A percentile compares a stretch with the other conserved stretches of the same genome.
Conservation (phyloP, 306 rosid genomes). For the Trichosanthes truncata region DNA sequence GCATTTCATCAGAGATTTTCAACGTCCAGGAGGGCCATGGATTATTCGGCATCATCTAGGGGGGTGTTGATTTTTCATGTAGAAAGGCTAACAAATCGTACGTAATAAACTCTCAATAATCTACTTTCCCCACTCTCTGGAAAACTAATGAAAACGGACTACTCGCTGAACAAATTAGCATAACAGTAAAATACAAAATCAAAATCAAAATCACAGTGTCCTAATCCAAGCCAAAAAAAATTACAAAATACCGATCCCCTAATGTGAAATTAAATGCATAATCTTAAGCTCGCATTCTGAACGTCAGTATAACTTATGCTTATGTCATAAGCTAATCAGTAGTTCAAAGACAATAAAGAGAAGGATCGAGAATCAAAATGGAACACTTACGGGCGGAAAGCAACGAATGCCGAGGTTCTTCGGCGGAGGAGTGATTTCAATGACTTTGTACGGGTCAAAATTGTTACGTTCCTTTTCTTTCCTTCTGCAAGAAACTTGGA, state of each 20-base stretch:
- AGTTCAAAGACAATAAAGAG: background rate
- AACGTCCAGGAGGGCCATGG: background rate
- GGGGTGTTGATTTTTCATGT: background rate
- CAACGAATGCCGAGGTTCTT: constrained; percentile 84
- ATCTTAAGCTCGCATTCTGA: background rate
- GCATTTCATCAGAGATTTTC: background rate
- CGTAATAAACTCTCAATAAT: no score
- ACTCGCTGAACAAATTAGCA: background rate
- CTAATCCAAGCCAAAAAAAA: background rate
- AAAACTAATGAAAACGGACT: background rate
- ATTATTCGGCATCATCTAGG: no score
- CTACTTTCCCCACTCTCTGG: background rate
- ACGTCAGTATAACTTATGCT: background rate
- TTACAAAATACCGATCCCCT: background rate
- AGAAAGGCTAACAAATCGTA: no score
- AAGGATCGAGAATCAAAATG: background rate
- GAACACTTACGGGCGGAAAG: constrained; percentile 65
- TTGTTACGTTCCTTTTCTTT: constrained; percentile 59
- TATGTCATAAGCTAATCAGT: background rate
- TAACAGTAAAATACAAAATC: background rate
- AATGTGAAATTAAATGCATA: background rate
- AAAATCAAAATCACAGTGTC: background rate
- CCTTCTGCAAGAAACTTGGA: constrained; percentile 64
- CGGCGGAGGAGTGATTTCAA: constrained; percentile 96
- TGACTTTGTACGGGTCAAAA: constrained; percentile 62